Evolutionary conservation across 768 basidiomycete genomes (phyloP), one percentile per base, ranked within the genome.

Genomic region (Cystobasidium ongulense): DNA sequence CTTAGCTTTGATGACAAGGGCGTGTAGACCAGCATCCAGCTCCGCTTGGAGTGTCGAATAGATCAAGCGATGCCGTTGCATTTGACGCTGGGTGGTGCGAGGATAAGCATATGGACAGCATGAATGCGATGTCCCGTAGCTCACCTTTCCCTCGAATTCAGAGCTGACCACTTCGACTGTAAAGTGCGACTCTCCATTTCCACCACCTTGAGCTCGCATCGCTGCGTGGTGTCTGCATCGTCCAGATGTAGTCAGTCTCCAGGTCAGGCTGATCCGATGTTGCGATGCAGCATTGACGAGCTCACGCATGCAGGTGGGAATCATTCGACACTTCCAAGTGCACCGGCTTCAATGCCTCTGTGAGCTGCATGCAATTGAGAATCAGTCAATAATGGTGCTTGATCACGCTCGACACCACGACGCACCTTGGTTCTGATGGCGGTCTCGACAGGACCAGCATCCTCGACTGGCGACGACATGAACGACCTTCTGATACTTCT

Each of bases 141-240:
- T 31, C 50, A 78, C 78, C 63, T 76, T 52, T 29, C 78, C 79
- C 23, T 80, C 78, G 43, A 80, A 80, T n/a, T 68, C 52, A 0
- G 74, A 73, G n/a, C 72, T 73, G 36, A 79, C 77, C 33, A 80
- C 52, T 46, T 76, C 62, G 27, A 79, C 77, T 21, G 74, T 75
- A 27, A 79, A 79, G 80, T 82, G 83, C n/a, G 82, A 82, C 75
- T 84, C 83, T n/a, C 82, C 83, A 38, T 72, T 75, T 0, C 81
- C 81, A 8, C 81, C 83, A 1, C 82, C 82, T 23, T 75, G 59
- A 10, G 81, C 82, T 53, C 80, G 53, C 83, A 84, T 84, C 0
- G 83, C 80, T 0, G 81, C 77, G 63, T 84, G 83, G 74, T 82
- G 81, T 3, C 75, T 63, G 63, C 35, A 18, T 33, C 17, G 46